These are phyloP conservation scores for Epichloe aotearoae DNA, from an alignment of 2,329 filamentous ascomycete genomes.

Conservation along the genomic window DNA sequence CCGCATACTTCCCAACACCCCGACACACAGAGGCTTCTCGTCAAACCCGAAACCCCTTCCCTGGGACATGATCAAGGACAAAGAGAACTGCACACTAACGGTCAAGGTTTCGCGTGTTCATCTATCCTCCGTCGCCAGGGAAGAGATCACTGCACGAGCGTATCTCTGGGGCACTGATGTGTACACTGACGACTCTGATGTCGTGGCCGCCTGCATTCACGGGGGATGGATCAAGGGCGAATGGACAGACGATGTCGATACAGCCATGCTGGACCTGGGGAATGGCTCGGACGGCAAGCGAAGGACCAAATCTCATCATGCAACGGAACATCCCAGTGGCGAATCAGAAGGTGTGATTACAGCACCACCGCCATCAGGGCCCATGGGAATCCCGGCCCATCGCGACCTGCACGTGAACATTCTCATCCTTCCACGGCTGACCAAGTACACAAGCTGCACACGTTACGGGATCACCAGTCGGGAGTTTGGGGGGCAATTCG, in stretches of 20 bases:
- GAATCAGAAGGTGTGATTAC: slow-evolving; percentile 32
- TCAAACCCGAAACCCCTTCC: slow-evolving; percentile 62
- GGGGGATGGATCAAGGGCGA: slow-evolving; percentile 89
- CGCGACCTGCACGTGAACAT: slow-evolving; percentile 81
- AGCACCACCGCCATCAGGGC: slow-evolving; percentile 44
- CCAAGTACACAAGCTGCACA: slow-evolving; percentile 62
- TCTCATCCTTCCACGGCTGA: slow-evolving; percentile 65
- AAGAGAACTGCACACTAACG: slow-evolving; percentile 82
- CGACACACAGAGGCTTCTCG: slow-evolving; percentile 29
- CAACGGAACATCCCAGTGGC: slow-evolving; percentile 18
- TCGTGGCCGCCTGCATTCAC: slow-evolving; percentile 85
- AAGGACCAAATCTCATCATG: slow-evolving; percentile 18
- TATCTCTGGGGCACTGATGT: slow-evolving; percentile 89
- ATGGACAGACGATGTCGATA: slow-evolving; percentile 68
- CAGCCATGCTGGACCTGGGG: slow-evolving; percentile 48
- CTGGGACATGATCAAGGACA: slow-evolving; percentile 53
- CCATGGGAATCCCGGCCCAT: slow-evolving; percentile 49
- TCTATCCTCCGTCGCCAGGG: slow-evolving; percentile 53
- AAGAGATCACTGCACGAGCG: slow-evolving; percentile 69
- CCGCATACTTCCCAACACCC: slow-evolving; percentile 28
- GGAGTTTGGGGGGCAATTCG: slow-evolving; percentile 50
- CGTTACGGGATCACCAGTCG: slow-evolving; percentile 73
- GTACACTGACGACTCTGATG: slow-evolving; percentile 92
- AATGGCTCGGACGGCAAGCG: slow-evolving; percentile 18
- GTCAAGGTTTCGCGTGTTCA: slow-evolving; percentile 76